Evolutionary conservation across 1,139 yeast genomes (phyloP).

Genomic region (Magnusiomyces suaveolens): DNA sequence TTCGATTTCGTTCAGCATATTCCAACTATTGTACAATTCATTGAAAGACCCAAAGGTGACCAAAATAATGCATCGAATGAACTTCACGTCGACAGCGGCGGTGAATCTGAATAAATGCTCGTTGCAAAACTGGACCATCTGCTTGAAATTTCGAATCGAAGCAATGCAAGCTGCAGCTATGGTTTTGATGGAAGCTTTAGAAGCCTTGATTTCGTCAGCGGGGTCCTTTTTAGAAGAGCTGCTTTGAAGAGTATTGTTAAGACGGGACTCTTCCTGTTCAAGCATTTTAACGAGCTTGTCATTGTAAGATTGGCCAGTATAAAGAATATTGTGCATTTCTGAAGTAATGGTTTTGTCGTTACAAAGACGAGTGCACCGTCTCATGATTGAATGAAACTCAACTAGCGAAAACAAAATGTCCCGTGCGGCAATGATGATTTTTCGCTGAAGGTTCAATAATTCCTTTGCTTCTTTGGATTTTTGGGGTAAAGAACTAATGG

Average conservation of each 20-base stretch:
- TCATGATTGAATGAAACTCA: conserved; percentile 59
- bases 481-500: not conserved
- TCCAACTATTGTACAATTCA: conserved; percentile 69
- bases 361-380: conserved; percentile 59
- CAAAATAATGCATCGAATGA: conserved; percentile 62
- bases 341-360: conserved; percentile 41
- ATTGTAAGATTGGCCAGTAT: conserved; percentile 15
- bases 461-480: conserved; percentile 12
- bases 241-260: not conserved
- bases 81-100: conserved; percentile 50
- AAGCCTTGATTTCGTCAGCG: conserved; percentile 8
- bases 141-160: conserved; percentile 13
- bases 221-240: conserved; percentile 7
- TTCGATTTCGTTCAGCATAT: conserved; percentile 20
- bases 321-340: conserved; percentile 10
- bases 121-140: conserved; percentile 19
- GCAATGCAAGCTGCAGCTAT: conserved; percentile 12
- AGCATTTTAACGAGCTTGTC: conserved; percentile 22
- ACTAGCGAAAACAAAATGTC: conserved; percentile 40
- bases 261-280: conserved; percentile 17
- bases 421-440: conserved; percentile 30
- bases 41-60: conserved; percentile 63
- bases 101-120: conserved; percentile 20
- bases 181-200: not conserved
- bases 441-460: conserved; percentile 10